Conservation (phyloP, 148 eudicot genomes). For the Silene uniflora region DNA sequence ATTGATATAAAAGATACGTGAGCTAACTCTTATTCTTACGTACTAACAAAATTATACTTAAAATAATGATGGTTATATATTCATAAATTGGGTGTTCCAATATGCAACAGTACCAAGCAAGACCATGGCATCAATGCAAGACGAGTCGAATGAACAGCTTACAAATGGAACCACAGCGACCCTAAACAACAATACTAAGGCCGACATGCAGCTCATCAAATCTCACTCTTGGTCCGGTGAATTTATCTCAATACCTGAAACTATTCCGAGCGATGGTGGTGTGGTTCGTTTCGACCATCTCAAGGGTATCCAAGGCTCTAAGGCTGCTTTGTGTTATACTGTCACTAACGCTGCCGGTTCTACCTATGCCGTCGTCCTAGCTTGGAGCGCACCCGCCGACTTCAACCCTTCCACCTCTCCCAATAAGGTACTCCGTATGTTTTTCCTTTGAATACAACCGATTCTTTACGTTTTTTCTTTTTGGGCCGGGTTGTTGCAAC, state of each 20-base stretch:
- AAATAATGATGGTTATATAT: too few relatives aligned
- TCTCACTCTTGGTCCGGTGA: not conserved
- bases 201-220: not conserved
- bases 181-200: not conserved
- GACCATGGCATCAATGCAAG: not conserved
- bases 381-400: not conserved
- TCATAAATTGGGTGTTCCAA: too few relatives aligned
- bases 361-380: not conserved
- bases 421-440: not conserved
- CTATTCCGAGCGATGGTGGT: not conserved
- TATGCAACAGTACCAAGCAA: not conserved
- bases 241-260: not conserved
- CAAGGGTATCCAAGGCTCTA: slow-evolving; percentile 1
- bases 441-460: too few relatives aligned
- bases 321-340: not conserved
- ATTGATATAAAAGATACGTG: too few relatives aligned
- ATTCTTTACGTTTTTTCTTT: too few relatives aligned
- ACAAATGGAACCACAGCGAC: not conserved
- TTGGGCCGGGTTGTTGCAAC: too few relatives aligned
- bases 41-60: too few relatives aligned
- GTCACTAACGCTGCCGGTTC: not conserved
- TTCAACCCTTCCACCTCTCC: slow-evolving; percentile 5
- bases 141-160: not conserved
- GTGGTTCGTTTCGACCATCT: slow-evolving; percentile 1
- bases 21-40: too few relatives aligned